Conservation (phyloP, 345 rosid genomes). For the Eucalyptus curtisii region DNA sequence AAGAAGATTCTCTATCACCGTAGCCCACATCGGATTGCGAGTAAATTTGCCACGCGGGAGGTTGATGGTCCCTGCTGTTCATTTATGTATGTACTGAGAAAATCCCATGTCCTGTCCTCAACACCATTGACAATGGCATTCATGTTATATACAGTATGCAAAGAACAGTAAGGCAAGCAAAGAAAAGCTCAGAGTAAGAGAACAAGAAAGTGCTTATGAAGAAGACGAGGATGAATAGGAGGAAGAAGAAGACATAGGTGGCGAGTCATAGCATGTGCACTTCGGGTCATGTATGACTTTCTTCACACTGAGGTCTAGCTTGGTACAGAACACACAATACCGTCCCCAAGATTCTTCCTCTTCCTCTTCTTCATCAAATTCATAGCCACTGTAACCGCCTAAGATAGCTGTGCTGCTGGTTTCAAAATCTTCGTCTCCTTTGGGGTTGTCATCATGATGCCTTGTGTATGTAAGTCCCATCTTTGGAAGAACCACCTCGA, state of each 20-base stretch:
- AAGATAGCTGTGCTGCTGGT: neutral
- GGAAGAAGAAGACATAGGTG: conserved; percentile 18
- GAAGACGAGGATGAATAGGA: conserved; percentile 18
- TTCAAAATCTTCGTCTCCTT: conserved; percentile 7
- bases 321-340: conserved; percentile 58
- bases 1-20: neutral
- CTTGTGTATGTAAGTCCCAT: conserved; percentile 25
- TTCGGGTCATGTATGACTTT: conserved; percentile 27
- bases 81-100: neutral
- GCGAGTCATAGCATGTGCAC: conserved; percentile 34
- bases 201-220: neutral
- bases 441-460: conserved; percentile 6
- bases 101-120: neutral
- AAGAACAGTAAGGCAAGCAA: neutral
- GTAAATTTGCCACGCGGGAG: neutral
- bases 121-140: neutral
- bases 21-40: neutral
- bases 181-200: neutral
- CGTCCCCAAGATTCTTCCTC: conserved; percentile 8
- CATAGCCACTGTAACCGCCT: neutral
- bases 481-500: conserved; percentile 24
- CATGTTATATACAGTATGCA: neutral
- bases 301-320: conserved; percentile 30
- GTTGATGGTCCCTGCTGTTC: neutral
- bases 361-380: neutral